These are phyloP conservation scores for Sugiyamaella neomexicana DNA, from an alignment of 1,139 yeast genomes.

Conservation along the genomic window DNA sequence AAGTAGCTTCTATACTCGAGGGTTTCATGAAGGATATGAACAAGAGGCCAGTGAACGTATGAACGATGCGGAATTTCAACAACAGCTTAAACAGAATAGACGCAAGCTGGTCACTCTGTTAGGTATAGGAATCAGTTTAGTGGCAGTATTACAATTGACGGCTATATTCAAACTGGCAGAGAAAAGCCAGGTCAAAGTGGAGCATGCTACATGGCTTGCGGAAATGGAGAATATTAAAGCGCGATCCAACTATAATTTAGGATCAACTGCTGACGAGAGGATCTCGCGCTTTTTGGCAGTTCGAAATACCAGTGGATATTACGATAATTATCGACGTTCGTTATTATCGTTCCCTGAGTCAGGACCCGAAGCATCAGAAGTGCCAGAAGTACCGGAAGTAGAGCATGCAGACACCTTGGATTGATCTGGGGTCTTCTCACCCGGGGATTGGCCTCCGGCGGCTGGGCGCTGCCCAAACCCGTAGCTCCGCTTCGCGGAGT, in stretches of 20 bases:
- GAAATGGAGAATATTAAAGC: constrained; percentile 32
- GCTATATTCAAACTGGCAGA: constrained; percentile 31
- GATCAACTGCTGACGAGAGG: constrained; percentile 34
- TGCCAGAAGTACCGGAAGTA: not conserved
- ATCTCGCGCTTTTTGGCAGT: constrained; percentile 36
- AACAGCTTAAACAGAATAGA: constrained; percentile 34
- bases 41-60: constrained; percentile 24
- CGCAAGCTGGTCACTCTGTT: constrained; percentile 33
- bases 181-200: constrained; percentile 25
- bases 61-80: constrained; percentile 35
- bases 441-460: no score
- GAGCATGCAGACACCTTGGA: no score
- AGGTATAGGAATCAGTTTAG: constrained; percentile 27
- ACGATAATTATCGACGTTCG: constrained; percentile 22
- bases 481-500: no score
- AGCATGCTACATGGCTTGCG: constrained; percentile 28
- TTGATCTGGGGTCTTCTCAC: no score
- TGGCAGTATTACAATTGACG: constrained; percentile 35
- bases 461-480: no score
- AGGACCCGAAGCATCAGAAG: no score
- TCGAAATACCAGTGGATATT: constrained; percentile 34
- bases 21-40: constrained; percentile 24
- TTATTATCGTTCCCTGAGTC: not conserved
- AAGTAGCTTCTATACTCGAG: constrained; percentile 20
- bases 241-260: constrained; percentile 32